Evolutionary conservation across 495 filamentous ascomycete genomes (phyloP), one percentile per base, ranked within the genome.

Genomic region (Daldinia loculata): DNA sequence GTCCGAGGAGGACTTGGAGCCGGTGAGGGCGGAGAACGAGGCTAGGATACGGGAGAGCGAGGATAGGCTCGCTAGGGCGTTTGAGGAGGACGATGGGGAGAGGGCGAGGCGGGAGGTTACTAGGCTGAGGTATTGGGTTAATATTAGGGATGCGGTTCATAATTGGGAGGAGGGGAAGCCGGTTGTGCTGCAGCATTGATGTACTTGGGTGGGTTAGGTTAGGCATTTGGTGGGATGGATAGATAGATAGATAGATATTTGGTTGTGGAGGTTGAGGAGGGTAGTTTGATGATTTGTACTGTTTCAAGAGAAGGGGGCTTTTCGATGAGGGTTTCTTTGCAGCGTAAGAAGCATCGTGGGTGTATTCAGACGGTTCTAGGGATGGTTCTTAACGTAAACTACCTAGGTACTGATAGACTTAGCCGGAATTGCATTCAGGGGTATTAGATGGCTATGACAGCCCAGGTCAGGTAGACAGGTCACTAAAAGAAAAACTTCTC

Each of bases 51-150:
- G 55, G 53, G 82, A 76, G 72, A 88, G 87, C 61, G 89, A 93
- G 77, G 69, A 73, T 55, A 71, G 66, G 26, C 70, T 99, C 19
- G 90, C 83, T 41, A 74, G 75, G 56, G 84, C 87, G n/a, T 94
- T 98, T 79, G 81, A 75, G 75, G 57, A 45, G 6, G 91, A 89
- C 41, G 89, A 96, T 81, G 72, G 91, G 53, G 84, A 88, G 71
- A 77, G 32, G 17, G 95, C 93, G 34, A 88, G 84, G 81, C 75
- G 61, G 63, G 93, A 95, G 85, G 88, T 88, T 48, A 88, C 96
- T 6, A 81, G 85, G 78, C 81, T 98, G 85, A 84, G 93, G 80
- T 99, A 97, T 83, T 98, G 95, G 95, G 84, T 89, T 74, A 95
- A 93, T 85, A 88, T 99, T 56, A 85, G 87, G 55, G 91, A 97